Conservation (phyloP, 495 filamentous ascomycete genomes). For the Extremus antarcticus region DNA sequence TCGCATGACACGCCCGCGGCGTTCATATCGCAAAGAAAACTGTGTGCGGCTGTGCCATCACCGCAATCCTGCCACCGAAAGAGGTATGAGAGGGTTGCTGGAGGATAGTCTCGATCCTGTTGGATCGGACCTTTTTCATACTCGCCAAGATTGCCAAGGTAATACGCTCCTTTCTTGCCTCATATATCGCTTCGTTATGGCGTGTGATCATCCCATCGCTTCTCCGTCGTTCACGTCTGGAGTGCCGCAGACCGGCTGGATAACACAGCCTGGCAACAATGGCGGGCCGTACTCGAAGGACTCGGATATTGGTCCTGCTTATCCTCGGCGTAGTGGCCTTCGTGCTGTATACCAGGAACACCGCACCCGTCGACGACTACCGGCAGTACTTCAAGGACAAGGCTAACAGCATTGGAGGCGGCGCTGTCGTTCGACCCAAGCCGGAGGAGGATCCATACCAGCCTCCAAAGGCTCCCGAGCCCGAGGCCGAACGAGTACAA, state of each 20-base stretch:
- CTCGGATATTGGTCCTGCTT: not conserved
- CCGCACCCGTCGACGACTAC: not conserved
- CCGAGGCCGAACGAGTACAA: not conserved
- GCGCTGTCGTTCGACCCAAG: not conserved
- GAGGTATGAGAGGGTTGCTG: no score
- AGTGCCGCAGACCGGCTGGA: not conserved
- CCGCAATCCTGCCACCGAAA: no score
- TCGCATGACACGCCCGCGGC: no score
- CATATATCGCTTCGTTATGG: not conserved
- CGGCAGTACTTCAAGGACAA: conserved; percentile 1
- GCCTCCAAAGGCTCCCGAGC: not conserved
- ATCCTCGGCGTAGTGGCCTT: not conserved
- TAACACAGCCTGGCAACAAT: not conserved
- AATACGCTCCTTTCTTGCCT: not conserved
- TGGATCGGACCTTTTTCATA: no score
- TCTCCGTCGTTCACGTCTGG: not conserved
- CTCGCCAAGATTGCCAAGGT: no score
- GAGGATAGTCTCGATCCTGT: no score
- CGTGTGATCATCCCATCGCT: not conserved
- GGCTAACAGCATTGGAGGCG: not conserved
- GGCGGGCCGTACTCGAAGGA: not conserved
- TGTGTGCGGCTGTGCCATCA: no score
- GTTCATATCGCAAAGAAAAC: no score
- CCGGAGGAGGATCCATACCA: not conserved
- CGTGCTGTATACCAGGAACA: not conserved